Percentiles rank a stretch among this genome's conserved stretches.
These are phyloP conservation scores for Oryza glaberrima DNA, from an alignment of 176 grass and related monocot species.

Conservation along the genomic window DNA sequence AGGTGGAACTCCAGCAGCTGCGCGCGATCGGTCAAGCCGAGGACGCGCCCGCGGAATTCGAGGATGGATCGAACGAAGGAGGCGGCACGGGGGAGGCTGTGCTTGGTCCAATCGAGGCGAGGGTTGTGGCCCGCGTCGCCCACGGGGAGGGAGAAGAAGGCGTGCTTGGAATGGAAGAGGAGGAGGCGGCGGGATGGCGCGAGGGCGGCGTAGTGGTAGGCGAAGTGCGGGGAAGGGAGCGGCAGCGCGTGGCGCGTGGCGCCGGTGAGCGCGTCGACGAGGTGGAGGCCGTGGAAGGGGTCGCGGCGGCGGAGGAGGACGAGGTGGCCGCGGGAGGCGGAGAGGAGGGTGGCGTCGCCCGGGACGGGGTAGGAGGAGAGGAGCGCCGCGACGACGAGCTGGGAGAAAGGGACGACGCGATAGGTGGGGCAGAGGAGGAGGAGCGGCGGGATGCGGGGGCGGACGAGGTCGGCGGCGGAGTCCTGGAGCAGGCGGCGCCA, in stretches of 20 bases:
- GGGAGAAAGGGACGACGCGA: slow-evolving; percentile 9
- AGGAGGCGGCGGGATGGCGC: slow-evolving; percentile 39
- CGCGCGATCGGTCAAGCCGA: slow-evolving; percentile 45
- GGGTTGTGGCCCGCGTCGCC: slow-evolving; percentile 1
- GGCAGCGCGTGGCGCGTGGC: neutral
- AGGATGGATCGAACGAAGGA: slow-evolving; percentile 36
- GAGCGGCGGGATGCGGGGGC: slow-evolving; percentile 31
- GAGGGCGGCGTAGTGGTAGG: slow-evolving; percentile 47
- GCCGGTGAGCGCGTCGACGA: slow-evolving; percentile 36
- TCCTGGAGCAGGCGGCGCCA: slow-evolving; percentile 38
- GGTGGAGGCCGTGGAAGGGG: neutral
- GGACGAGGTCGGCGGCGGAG: slow-evolving; percentile 30
- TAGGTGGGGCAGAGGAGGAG: neutral
- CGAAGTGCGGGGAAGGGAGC: slow-evolving; percentile 41
- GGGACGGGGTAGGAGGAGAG: neutral
- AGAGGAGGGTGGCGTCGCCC: slow-evolving; percentile 16
- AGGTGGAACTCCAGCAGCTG: slow-evolving; percentile 53
- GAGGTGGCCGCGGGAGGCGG: slow-evolving; percentile 33
- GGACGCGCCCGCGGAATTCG: slow-evolving; percentile 41
- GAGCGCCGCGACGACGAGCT: slow-evolving; percentile 14
- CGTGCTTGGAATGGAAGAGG: slow-evolving; percentile 49
- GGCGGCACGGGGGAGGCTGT: slow-evolving; percentile 40
- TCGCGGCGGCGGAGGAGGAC: slow-evolving; percentile 15
- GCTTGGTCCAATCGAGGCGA: slow-evolving; percentile 31
- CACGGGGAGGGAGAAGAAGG: slow-evolving; percentile 47